These are phyloP conservation scores for Stenocarpella maydis DNA, from an alignment of 2,329 filamentous ascomycete genomes.

Conservation along the genomic window DNA sequence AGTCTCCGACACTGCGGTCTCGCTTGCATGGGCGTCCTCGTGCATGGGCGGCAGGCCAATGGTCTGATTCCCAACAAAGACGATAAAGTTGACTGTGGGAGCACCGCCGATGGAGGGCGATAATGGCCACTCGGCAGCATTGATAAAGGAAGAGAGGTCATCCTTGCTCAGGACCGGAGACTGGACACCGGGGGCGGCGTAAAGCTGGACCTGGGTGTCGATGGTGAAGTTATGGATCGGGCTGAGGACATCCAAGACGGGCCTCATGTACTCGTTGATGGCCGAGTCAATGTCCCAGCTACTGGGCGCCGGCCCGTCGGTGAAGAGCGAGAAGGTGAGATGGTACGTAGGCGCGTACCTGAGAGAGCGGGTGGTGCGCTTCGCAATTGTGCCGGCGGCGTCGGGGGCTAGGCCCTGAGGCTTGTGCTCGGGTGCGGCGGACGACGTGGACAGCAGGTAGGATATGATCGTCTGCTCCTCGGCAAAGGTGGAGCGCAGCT, in stretches of 20 bases:
- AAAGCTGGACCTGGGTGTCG: constrained; percentile 94
- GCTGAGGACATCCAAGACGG: constrained; percentile 79
- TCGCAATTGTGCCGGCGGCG: constrained; percentile 64
- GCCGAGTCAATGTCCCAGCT: constrained; percentile 91
- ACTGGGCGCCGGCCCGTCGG: constrained; percentile 77
- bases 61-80: constrained; percentile 85
- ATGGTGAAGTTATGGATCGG: constrained; percentile 95
- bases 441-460: constrained; percentile 71
- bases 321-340: constrained; percentile 94
- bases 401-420: constrained; percentile 58
- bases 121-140: constrained; percentile 96
- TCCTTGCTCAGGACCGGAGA: constrained; percentile 77
- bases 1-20: constrained; percentile 53
- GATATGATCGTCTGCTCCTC: constrained; percentile 91
- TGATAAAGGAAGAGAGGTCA: constrained; percentile 93
- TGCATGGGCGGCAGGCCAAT: constrained; percentile 55
- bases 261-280: constrained; percentile 80
- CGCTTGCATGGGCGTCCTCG: constrained; percentile 14
- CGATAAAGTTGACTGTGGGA: constrained; percentile 94
- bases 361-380: constrained; percentile 82
- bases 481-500: constrained; percentile 79
- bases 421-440: constrained; percentile 50
- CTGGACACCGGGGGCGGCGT: constrained; percentile 75
- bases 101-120: constrained; percentile 92
- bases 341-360: constrained; percentile 96